These are phyloP conservation scores for Magnolia changhungtana DNA, from an alignment of 164 flowering plant species.

Conservation along the genomic window DNA sequence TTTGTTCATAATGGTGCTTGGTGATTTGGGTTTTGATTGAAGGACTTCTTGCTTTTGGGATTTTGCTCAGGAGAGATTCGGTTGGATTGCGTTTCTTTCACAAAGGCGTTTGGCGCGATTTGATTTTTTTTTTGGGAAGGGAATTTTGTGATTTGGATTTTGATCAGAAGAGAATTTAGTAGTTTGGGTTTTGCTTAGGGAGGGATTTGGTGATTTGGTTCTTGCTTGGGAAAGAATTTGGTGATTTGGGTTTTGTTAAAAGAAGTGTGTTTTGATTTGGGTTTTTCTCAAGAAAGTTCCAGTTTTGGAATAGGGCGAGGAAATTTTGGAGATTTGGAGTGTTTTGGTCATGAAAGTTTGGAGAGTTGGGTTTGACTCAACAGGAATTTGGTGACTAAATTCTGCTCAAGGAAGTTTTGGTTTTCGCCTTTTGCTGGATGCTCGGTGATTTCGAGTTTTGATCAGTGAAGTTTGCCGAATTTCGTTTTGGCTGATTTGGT, in stretches of 20 bases:
- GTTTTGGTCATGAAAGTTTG: not conserved
- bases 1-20: slow-evolving; percentile 3
- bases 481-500: not conserved
- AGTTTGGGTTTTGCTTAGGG: too few species aligned
- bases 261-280: not conserved
- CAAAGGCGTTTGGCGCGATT: too few species aligned
- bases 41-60: not conserved
- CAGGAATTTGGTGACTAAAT: not conserved
- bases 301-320: not conserved
- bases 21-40: not conserved
- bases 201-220: too few species aligned
- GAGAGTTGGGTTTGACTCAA: not conserved
- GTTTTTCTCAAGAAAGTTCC: slow-evolving; percentile 1
- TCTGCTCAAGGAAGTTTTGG: not conserved
- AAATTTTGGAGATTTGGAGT: not conserved
- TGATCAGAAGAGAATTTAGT: not conserved
- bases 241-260: too few species aligned
- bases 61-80: not conserved
- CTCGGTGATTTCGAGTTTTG: not conserved
- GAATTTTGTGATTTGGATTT: not conserved
- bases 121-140: too few species aligned
- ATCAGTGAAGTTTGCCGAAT: too few species aligned
- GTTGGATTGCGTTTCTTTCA: too few species aligned
- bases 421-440: not conserved
- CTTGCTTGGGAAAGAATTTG: too few species aligned